Percentiles rank a stretch among this genome's conserved stretches.
Evolutionary conservation across 495 filamentous ascomycete genomes (phyloP).

Genomic region (Barbatosphaeria neglecta): DNA sequence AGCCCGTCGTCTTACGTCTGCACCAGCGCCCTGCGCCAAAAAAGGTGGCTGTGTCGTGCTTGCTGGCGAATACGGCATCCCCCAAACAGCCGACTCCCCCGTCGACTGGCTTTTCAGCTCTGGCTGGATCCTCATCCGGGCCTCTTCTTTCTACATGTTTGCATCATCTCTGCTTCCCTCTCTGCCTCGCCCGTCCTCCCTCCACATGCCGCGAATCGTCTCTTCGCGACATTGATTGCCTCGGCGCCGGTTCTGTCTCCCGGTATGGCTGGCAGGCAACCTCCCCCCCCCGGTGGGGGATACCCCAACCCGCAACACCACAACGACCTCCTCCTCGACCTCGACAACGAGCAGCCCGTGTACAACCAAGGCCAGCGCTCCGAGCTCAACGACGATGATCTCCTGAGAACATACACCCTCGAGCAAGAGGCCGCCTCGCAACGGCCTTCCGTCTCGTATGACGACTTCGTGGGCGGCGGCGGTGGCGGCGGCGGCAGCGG

Average conservation of each 20-base stretch:
- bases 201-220: constrained; percentile 17
- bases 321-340: constrained; percentile 59
- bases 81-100: background rate
- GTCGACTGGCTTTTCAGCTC: constrained; percentile 3
- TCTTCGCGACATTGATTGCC: constrained; percentile 21
- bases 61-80: constrained; percentile 4
- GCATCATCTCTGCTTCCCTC: background rate
- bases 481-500: too few relatives aligned
- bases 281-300: constrained; percentile 35
- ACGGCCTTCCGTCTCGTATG: constrained; percentile 84
- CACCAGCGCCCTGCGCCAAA: constrained; percentile 5
- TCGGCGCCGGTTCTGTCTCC: constrained; percentile 10
- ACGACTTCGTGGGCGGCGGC: constrained; percentile 82
- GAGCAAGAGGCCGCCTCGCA: constrained; percentile 50
- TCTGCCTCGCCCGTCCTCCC: background rate
- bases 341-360: constrained; percentile 54
- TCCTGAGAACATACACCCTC: constrained; percentile 57
- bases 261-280: constrained; percentile 61
- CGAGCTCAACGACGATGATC: constrained; percentile 64
- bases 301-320: constrained; percentile 43
- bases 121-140: background rate
- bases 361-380: constrained; percentile 64
- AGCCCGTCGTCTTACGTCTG: background rate
- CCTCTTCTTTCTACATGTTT: background rate
- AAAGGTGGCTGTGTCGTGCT: constrained; percentile 22